A percentile compares a stretch with the other conserved stretches of the same genome.
Conservation (phyloP, 768 basidiomycete genomes). For the Boletus reticulatus region DNA sequence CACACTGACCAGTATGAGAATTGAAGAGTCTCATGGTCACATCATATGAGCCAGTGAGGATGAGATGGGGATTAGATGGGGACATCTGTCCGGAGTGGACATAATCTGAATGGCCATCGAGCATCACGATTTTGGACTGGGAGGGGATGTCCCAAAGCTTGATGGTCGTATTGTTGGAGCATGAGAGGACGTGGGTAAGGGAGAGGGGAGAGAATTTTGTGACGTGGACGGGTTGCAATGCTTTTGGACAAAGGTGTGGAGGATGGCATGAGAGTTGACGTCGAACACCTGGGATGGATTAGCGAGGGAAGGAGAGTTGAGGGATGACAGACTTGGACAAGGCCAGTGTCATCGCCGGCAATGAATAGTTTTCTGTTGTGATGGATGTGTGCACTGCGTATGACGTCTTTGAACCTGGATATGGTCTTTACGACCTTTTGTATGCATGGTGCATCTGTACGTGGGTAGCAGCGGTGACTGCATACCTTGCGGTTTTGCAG, state of each 20-base stretch:
- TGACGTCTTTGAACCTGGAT: conserved; percentile 95
- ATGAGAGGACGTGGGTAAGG: conserved; percentile 85
- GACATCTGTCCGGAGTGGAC: conserved; percentile 91
- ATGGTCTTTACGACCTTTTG: conserved; percentile 97
- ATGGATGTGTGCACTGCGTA: conserved; percentile 84
- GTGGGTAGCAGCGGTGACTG: conserved; percentile 90
- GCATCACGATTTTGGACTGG: conserved; percentile 73
- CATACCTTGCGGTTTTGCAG: conserved; percentile 89
- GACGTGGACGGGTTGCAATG: conserved; percentile 96
- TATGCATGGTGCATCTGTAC: conserved; percentile 94
- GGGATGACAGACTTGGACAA: conserved; percentile 57
- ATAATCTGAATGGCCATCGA: conserved; percentile 89
- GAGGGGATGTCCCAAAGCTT: conserved; percentile 96
- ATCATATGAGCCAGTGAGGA: conserved; percentile 95
- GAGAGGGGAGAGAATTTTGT: conserved; percentile 84
- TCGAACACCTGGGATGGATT: conserved; percentile 73
- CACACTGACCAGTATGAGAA: conserved; percentile 75
- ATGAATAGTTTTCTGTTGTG: conserved; percentile 93
- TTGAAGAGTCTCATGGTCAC: conserved; percentile 88
- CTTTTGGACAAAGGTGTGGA: conserved; percentile 91
- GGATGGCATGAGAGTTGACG: conserved; percentile 87
- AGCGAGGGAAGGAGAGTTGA: not conserved
- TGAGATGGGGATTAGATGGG: conserved; percentile 73
- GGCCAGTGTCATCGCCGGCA: conserved; percentile 91
- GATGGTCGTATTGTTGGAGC: conserved; percentile 94